These are phyloP conservation scores for Aquanectria penicillioides DNA, from an alignment of 2,329 filamentous ascomycete species.

Conservation along the genomic window DNA sequence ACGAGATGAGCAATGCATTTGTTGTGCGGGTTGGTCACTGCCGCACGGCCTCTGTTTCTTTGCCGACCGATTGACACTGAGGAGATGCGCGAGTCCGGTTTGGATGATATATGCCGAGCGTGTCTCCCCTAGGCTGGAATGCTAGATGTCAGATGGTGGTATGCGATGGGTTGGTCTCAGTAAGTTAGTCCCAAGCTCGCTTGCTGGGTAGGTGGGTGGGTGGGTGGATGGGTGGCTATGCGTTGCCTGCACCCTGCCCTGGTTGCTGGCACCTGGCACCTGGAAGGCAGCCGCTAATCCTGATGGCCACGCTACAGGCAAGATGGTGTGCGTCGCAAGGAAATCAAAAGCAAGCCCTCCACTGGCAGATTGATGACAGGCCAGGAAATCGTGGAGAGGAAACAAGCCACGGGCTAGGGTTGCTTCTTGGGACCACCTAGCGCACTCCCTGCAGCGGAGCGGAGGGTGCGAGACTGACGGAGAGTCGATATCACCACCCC, in stretches of 20 bases:
- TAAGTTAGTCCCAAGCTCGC: not conserved
- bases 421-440: slow-evolving; percentile 14
- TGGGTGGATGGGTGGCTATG: not conserved
- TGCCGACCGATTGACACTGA: not conserved
- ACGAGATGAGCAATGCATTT: too few species aligned
- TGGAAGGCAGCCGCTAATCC: slow-evolving; percentile 5
- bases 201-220: too few species aligned
- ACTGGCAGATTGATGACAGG: slow-evolving; percentile 25
- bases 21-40: not conserved
- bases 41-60: slow-evolving; percentile 2
- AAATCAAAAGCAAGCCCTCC: slow-evolving; percentile 28
- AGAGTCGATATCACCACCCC: slow-evolving; percentile 4
- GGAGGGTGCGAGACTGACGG: too few species aligned
- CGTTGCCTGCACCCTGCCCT: not conserved
- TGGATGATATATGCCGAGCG: not conserved
- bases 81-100: not conserved
- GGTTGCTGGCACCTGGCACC: not conserved
- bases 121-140: slow-evolving; percentile 26
- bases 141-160: slow-evolving; percentile 14
- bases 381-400: slow-evolving; percentile 35
- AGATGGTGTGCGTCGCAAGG: slow-evolving; percentile 18
- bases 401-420: slow-evolving; percentile 31
- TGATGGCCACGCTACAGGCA: slow-evolving; percentile 22
- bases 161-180: slow-evolving; percentile 11
- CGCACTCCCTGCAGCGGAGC: slow-evolving; percentile 32